Evolutionary conservation across 1,139 yeast species (phyloP).

Genomic region (Eremothecium gossypii): DNA sequence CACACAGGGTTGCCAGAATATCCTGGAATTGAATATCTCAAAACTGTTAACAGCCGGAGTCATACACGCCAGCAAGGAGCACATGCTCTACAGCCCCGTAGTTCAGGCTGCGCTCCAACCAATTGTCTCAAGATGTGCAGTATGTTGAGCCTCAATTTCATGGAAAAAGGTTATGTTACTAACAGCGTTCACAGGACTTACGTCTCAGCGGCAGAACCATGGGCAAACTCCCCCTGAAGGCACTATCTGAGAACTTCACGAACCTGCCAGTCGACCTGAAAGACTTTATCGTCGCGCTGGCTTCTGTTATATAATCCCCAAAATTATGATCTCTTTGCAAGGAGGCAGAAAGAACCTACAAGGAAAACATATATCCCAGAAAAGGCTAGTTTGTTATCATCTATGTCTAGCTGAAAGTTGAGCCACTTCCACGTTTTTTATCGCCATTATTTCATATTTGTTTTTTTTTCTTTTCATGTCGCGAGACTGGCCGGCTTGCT

Average conservation of each 20-base stretch:
- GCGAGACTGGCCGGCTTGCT: no score
- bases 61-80: conserved; percentile 7
- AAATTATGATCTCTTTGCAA: neutral
- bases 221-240: conserved; percentile 22
- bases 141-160: conserved; percentile 15
- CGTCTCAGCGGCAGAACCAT: conserved; percentile 25
- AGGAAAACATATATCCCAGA: no score
- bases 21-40: conserved; percentile 20
- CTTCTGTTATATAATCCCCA: conserved; percentile 9
- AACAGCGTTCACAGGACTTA: neutral
- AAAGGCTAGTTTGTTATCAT: neutral
- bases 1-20: conserved; percentile 18
- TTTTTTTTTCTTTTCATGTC: neutral
- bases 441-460: neutral
- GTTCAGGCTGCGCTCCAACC: conserved; percentile 12
- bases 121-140: conserved; percentile 20
- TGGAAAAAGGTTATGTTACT: neutral
- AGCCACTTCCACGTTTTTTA: neutral
- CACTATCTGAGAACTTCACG: conserved; percentile 23
- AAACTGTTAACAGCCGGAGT: conserved; percentile 15
- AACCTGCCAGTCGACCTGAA: conserved; percentile 20
- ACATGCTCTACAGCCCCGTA: conserved; percentile 2
- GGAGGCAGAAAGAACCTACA: no score
- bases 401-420: conserved; percentile 1
- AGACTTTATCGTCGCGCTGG: conserved; percentile 21